Conservation (phyloP, 1,284 basidiomycete genomes). For the Coniferiporia sulphurascens region DNA sequence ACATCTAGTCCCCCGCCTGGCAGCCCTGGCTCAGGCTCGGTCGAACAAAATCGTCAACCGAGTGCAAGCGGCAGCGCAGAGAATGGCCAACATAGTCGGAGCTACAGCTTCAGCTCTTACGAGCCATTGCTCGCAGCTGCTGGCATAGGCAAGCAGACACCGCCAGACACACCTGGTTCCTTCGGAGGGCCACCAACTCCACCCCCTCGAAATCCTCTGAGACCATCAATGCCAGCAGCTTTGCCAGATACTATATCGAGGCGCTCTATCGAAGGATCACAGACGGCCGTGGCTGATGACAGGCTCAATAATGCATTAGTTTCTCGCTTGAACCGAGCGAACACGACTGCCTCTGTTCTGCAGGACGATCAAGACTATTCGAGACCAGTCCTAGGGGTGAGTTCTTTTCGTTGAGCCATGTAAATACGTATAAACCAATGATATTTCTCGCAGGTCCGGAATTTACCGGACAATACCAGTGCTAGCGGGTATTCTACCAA, state of each 20-base stretch:
- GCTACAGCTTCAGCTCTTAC: conserved; percentile 54
- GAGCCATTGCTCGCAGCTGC: conserved; percentile 54
- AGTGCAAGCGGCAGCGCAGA: conserved; percentile 29
- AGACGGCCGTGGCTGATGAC: conserved; percentile 29
- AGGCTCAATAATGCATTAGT: conserved; percentile 42
- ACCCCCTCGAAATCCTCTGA: conserved; percentile 42
- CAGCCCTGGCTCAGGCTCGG: conserved; percentile 26
- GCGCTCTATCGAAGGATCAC: conserved; percentile 21
- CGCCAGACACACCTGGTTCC: conserved; percentile 22
- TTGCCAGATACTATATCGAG: conserved; percentile 25
- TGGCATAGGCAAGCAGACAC: conserved; percentile 22
- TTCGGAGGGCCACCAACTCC: conserved; percentile 27
- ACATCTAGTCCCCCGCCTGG: conserved; percentile 39
- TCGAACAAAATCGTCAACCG: conserved; percentile 36
- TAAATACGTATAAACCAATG: not conserved
- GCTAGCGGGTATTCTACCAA: conserved; percentile 36
- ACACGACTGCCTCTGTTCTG: conserved; percentile 31
- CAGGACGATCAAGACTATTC: conserved; percentile 55
- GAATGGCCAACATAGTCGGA: conserved; percentile 26
- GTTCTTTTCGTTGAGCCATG: conserved; percentile 21
- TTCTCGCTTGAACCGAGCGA: conserved; percentile 31
- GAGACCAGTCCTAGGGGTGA: conserved; percentile 52
- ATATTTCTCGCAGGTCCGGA: conserved; percentile 20
- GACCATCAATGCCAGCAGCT: conserved; percentile 16
- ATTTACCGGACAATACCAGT: conserved; percentile 26